Base-by-base conservation (phyloP, 305 asterid genomes). In the Ruellia speciosa region DNA sequence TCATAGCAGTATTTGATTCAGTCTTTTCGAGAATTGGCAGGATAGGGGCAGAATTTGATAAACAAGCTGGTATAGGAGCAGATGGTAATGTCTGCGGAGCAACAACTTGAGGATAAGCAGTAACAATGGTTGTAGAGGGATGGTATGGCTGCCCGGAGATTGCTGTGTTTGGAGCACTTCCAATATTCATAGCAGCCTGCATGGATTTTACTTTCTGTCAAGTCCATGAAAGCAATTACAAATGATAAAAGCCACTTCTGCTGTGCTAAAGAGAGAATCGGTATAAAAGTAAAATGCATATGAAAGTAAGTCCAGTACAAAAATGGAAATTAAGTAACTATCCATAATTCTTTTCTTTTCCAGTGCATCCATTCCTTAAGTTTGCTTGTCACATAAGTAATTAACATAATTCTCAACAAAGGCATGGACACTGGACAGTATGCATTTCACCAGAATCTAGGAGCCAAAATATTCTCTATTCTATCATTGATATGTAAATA, bases 131-230 rank as follows among this genome's bases (percentile, higher is more conserved):
- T 46, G 72, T 34, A 28, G 85, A 46, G 56, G 79, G 33, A 51
- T 68, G 81, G 71, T 65, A 63, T 14, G 70, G 80, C 67, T 79
- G 89, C 64, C 71, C 77, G 46, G 70, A 56, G 50, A 61, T 57
- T 64, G 74, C 62, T 54, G 71, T 64, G 61, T 65, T 79, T 49
- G 82, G 60, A 64, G 78, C 66, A 63, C 49, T 72, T 58, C 86
- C 87, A 54, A 76, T 45, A 60, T 72, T 70, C 77, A 73, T 63
- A 31, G 90, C 78, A 48, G 71, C 68, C 90, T 82, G 82, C 71
- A 55, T 59, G 54, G 16, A 45, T 40, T 51, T 43, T 58, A 6
- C 18, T 54, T 54, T 69, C 58, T 34, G 34, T 56, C 45, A 56
- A 24, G 49, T 35, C 17, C 58, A 58, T 43, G 15, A 43, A 66